Evolutionary conservation across 2,329 filamentous ascomycete genomes (phyloP).

Genomic region (Aspergillus fijiensis): DNA sequence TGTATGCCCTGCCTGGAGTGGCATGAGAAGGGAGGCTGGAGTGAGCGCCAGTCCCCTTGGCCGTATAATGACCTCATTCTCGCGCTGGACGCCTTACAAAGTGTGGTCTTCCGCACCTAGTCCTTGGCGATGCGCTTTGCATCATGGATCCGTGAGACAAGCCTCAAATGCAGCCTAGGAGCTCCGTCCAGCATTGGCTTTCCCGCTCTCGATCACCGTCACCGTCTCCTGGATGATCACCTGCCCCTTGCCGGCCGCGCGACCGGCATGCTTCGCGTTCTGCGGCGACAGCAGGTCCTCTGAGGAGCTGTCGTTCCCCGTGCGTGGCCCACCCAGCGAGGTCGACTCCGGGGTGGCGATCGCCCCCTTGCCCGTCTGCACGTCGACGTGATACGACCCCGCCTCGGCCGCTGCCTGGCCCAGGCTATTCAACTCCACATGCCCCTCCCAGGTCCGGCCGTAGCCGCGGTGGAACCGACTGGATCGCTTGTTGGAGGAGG

Average conservation of each 20-base stretch:
- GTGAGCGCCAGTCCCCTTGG: too few relatives aligned
- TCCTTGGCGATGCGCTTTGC: too few relatives aligned
- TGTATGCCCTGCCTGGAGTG: too few relatives aligned
- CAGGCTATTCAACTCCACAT: neutral
- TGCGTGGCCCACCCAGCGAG: neutral
- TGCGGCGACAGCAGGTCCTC: neutral
- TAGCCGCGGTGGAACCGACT: neutral
- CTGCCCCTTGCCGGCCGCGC: neutral
- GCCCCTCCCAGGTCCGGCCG: neutral
- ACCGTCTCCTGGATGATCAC: too few relatives aligned
- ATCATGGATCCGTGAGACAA: too few relatives aligned
- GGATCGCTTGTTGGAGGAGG: neutral
- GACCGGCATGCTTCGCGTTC: neutral
- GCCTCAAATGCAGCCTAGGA: too few relatives aligned
- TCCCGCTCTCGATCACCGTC: too few relatives aligned
- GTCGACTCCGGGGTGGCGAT: neutral
- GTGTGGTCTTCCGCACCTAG: too few relatives aligned
- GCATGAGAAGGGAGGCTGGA: too few relatives aligned
- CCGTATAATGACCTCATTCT: too few relatives aligned
- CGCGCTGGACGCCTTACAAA: too few relatives aligned
- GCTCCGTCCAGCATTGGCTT: too few relatives aligned
- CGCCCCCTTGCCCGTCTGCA: neutral
- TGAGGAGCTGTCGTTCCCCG: neutral
- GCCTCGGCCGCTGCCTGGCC: neutral
- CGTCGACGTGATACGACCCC: neutral